A percentile compares a stretch with the other conserved stretches of the same genome.
Evolutionary conservation across 2,329 filamentous ascomycete genomes (phyloP).

Genomic region (Trichoderma citrinoviride): DNA sequence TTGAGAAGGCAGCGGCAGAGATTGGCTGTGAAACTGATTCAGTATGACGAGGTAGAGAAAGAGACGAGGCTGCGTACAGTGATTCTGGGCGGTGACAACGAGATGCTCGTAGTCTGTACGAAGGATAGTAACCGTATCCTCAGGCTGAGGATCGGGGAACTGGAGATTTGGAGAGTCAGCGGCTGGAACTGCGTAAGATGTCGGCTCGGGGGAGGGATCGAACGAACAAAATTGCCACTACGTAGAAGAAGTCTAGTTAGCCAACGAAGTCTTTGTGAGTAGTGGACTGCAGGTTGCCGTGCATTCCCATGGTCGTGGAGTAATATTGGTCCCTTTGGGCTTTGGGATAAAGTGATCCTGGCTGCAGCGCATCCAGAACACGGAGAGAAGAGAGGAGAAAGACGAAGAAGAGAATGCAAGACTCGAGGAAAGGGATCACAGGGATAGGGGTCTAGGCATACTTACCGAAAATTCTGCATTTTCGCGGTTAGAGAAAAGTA

Average conservation of each 20-base stretch:
- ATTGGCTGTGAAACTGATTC: neutral
- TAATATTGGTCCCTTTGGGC: no score
- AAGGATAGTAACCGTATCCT: neutral
- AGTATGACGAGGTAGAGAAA: neutral
- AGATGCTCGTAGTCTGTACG: neutral
- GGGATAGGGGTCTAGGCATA: no score
- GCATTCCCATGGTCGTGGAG: no score
- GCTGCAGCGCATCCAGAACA: no score
- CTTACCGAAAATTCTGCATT: neutral
- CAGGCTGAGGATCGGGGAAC: neutral
- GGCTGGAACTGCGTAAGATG: neutral
- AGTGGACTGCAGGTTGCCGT: no score
- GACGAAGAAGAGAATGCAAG: neutral
- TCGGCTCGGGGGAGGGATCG: neutral
- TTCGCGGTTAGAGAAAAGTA: neutral
- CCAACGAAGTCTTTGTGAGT: no score
- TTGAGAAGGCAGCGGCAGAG: constrained; percentile 10
- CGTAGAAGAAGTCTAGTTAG: neutral
- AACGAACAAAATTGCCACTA: neutral
- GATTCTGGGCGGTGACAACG: neutral
- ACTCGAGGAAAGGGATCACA: no score
- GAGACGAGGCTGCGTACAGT: neutral
- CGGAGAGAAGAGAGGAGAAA: neutral
- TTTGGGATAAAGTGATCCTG: no score
- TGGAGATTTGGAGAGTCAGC: neutral